Conservation (phyloP, 2,329 filamentous ascomycete species). For the Endocalyx cinctus region DNA sequence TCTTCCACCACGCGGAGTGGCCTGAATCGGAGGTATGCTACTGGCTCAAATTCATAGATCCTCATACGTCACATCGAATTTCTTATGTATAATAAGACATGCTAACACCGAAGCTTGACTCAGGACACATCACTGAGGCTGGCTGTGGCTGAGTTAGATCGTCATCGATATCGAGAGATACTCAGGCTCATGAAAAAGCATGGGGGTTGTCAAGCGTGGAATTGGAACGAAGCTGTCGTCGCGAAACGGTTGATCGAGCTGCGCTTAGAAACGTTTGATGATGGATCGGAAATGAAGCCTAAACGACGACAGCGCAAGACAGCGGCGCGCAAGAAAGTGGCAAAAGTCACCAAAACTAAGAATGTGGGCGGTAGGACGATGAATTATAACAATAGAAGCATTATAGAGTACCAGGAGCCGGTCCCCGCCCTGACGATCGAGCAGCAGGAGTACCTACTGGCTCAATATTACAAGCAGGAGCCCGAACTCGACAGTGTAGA, state of each 20-base stretch:
- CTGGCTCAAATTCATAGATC: too few species aligned
- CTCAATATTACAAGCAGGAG: slow-evolving; percentile 21
- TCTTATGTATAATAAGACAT: too few species aligned
- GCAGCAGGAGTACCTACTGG: slow-evolving; percentile 27
- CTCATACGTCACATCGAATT: too few species aligned
- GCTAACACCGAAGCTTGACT: too few species aligned
- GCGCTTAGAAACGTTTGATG: slow-evolving; percentile 43
- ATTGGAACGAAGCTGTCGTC: slow-evolving; percentile 46
- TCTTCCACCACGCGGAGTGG: slow-evolving; percentile 46
- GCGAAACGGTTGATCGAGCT: slow-evolving; percentile 45
- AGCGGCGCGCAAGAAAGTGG: too few species aligned
- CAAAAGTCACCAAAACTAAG: slow-evolving; percentile 33
- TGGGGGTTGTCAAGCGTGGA: slow-evolving; percentile 46
- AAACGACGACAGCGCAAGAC: too few species aligned
- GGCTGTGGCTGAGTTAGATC: slow-evolving; percentile 32
- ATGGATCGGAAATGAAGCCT: too few species aligned
- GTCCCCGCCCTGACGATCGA: slow-evolving; percentile 23
- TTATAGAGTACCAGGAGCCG: slow-evolving; percentile 11
- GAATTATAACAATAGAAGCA: slow-evolving; percentile 22
- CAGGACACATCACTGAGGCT: slow-evolving; percentile 39
- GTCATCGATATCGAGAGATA: slow-evolving; percentile 38
- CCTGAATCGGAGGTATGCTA: slow-evolving; percentile 44
- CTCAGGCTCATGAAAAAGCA: slow-evolving; percentile 42
- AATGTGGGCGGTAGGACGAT: slow-evolving; percentile 41
- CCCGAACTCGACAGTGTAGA: too few species aligned